Evolutionary conservation across 2,329 filamentous ascomycete genomes (phyloP).

Genomic region (Xylaria sp.): DNA sequence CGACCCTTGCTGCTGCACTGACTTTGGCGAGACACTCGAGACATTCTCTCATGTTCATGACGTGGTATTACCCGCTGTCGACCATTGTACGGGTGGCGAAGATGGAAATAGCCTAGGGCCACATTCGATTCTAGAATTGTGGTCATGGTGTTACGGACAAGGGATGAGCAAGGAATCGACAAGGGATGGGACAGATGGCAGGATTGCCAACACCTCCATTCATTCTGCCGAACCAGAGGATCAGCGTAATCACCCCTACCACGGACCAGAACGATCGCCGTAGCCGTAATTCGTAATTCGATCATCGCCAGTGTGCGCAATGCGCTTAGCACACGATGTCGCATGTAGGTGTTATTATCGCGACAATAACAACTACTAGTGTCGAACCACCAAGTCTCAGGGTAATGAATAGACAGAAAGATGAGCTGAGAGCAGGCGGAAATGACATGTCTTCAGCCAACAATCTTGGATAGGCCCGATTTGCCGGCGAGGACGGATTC

Average conservation of each 20-base stretch:
- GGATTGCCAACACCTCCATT: not conserved
- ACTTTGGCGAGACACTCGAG: not conserved
- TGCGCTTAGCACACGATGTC: not conserved
- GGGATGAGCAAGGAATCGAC: not conserved
- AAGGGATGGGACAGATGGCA: no score
- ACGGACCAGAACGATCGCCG: not conserved
- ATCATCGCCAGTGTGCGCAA: not conserved
- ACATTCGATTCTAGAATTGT: not conserved
- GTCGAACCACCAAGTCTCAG: not conserved
- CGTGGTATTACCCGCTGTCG: not conserved
- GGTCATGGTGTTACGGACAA: not conserved
- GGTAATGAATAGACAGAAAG: not conserved
- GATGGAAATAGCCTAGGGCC: not conserved
- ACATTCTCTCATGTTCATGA: not conserved
- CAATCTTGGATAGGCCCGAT: not conserved
- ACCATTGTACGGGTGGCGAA: not conserved
- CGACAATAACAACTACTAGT: not conserved
- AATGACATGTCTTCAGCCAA: not conserved
- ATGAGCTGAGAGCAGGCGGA: not conserved
- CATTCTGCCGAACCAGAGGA: not conserved
- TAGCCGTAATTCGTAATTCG: not conserved
- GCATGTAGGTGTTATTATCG: not conserved
- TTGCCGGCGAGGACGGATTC: not conserved
- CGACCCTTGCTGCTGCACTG: not conserved
- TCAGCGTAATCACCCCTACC: not conserved